Base-by-base conservation (phyloP, 352 stramenopile species). In the Pythium brachiatum region DNA sequence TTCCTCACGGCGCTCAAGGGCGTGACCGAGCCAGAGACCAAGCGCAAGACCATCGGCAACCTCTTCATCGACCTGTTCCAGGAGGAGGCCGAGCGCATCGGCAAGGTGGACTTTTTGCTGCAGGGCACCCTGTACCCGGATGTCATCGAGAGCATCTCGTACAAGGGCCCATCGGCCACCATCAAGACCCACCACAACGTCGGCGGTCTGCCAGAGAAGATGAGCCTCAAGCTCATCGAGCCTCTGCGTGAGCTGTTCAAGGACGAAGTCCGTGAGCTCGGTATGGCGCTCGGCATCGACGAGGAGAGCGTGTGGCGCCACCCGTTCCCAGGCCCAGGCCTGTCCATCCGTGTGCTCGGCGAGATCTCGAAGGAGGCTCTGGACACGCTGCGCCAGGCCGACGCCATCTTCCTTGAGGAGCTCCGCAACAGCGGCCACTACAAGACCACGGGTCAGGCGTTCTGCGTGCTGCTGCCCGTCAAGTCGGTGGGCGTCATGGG, bases 141-240 rank as follows among this genome's bases (percentile, higher is more conserved):
- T 76, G 97, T 99, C 58, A 99, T 99, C 76, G 98, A 99, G 76
- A 98, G 86, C 67, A 92, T 99, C 56, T 98, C 92, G 48, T 99
- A 99, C 92, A 99, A 99, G 79, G 88, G 97, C 25, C 96, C 96
- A 11, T 98, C 87, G 23, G 97, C 97, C 23, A 99, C 96, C 34
- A 99, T 99, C 78, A 99, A 99, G 86, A 99, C 96, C 36, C 98
- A 99, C 78, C 97, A 99, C 87, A 99, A 99, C 81, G 98, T 99
- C 23, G 97, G 97, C 50, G 97, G 97, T 9, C 83, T 99, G 26
- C 96, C 96, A 1, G 96, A 97, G 44, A 97, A 88, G 59, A 99
- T 99, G 97, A 92, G 99, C 69, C 78, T 99, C 55, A 98, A 99
- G 78, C 77, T 99, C 31, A 99, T 99, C 68, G 98, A 99, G 79